Conservation (phyloP, 345 rosid species). For the Eucalyptus erythrocorys region DNA sequence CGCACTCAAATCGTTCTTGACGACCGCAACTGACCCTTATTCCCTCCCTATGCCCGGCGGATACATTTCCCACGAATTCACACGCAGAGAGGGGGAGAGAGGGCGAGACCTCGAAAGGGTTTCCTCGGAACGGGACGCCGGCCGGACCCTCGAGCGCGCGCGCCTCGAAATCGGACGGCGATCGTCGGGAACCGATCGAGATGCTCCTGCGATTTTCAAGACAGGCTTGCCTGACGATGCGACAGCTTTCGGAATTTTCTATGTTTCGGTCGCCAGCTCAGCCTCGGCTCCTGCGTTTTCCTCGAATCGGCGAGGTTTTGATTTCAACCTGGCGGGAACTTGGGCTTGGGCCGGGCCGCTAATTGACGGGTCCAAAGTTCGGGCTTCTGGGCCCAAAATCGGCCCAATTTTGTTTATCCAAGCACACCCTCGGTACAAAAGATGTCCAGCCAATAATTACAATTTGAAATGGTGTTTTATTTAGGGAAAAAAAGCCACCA, state of each 20-base stretch:
- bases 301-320: neutral
- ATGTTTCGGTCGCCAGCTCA: neutral
- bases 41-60: neutral
- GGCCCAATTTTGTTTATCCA: neutral
- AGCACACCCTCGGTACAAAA: neutral
- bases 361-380: neutral
- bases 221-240: neutral
- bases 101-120: neutral
- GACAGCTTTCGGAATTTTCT: neutral
- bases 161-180: neutral
- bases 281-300: neutral
- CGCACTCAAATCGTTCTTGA: neutral
- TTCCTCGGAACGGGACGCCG: neutral
- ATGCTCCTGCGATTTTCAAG: neutral
- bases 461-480: neutral
- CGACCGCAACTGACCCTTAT: neutral
- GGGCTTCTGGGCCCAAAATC: neutral
- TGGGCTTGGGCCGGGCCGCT: neutral
- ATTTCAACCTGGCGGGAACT: neutral
- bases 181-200: neutral
- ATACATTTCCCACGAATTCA: neutral
- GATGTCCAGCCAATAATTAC: neutral
- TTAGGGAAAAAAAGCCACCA: no score
- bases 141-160: neutral
- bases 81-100: neutral